Conservation (phyloP, 2,329 filamentous ascomycete genomes). For the Dichotomopilus funicola region DNA sequence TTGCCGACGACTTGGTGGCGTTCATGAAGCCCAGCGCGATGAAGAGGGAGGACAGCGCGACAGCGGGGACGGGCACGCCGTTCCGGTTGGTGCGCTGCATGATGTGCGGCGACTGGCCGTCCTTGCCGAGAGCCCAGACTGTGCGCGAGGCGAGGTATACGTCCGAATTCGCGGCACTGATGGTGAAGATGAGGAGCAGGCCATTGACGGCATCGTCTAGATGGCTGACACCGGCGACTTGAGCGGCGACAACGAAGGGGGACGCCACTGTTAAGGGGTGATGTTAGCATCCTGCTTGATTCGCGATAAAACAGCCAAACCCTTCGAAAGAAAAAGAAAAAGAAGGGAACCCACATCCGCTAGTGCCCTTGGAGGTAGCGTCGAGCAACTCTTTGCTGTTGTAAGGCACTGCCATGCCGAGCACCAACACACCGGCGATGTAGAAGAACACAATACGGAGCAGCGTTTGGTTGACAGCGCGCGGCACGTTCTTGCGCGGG, state of each 20-base stretch:
- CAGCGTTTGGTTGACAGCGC: constrained; percentile 62
- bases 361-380: constrained; percentile 35
- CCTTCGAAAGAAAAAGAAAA: not conserved
- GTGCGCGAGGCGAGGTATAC: constrained; percentile 41
- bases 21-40: constrained; percentile 37
- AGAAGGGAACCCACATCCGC: constrained; percentile 19
- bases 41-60: constrained; percentile 32
- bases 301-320: not conserved
- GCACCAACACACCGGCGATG: constrained; percentile 55
- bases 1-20: constrained; percentile 29
- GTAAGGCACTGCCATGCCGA: constrained; percentile 63
- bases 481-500: constrained; percentile 58
- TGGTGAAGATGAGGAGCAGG: constrained; percentile 51
- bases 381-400: constrained; percentile 39
- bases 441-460: constrained; percentile 66
- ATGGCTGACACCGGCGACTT: constrained; percentile 41
- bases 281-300: constrained; percentile 2
- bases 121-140: constrained; percentile 34
- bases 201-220: constrained; percentile 54
- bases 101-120: constrained; percentile 34
- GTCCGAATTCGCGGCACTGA: constrained; percentile 56
- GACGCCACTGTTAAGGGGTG: constrained; percentile 39
- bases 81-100: constrained; percentile 31
- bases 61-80: constrained; percentile 37
- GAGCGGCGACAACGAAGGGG: constrained; percentile 46